These are phyloP conservation scores for Puccinia coronata DNA, from an alignment of 1,284 basidiomycete genomes.

Conservation along the genomic window DNA sequence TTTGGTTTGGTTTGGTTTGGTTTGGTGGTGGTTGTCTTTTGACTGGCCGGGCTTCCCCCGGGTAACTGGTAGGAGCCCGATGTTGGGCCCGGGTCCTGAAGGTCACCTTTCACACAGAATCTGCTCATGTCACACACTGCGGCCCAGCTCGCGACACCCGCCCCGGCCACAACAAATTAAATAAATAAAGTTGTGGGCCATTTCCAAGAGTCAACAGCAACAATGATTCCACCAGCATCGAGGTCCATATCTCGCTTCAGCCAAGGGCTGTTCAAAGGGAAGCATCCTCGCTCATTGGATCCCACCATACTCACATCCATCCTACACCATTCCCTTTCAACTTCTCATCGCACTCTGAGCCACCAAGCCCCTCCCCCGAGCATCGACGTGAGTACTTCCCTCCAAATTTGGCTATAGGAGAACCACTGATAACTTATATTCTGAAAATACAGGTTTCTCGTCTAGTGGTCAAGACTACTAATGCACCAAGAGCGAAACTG, in stretches of 20 bases:
- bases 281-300: not conserved
- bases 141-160: too few species aligned
- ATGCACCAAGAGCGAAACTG: conserved; percentile 56
- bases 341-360: not conserved
- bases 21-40: not conserved
- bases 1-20: too few species aligned
- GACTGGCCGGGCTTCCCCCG: too few species aligned
- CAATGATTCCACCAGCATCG: not conserved
- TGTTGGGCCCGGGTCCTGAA: too few species aligned
- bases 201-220: not conserved
- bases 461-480: conserved; percentile 51
- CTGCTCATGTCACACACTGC: too few species aligned
- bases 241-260: not conserved
- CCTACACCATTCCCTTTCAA: not conserved
- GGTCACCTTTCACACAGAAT: too few species aligned
- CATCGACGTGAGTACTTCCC: not conserved
- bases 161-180: too few species aligned
- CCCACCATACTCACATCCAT: not conserved
- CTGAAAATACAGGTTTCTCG: conserved; percentile 44
- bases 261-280: too few species aligned
- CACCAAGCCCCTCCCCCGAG: not conserved
- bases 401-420: too few species aligned
- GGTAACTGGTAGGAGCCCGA: too few species aligned
- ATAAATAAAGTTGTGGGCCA: too few species aligned
- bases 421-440: not conserved